phyloP scores from a whole-genome alignment of 2,329 filamentous ascomycete species.

The Monilinia fructigena region DNA sequence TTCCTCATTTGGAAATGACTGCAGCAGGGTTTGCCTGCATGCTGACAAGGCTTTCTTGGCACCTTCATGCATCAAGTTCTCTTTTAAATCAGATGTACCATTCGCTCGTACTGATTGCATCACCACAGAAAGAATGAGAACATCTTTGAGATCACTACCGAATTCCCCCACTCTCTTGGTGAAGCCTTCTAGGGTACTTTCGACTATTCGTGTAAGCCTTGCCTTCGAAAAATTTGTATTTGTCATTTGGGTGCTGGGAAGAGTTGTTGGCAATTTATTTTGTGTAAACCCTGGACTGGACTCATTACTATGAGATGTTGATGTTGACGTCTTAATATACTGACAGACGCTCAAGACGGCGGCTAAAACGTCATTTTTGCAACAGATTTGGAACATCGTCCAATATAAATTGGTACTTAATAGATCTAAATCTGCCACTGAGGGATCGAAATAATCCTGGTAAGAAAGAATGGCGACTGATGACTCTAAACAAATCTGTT shows the following conservation, averaged over 20 bases:
- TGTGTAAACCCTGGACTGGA: slow-evolving; percentile 8
- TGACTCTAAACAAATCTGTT: slow-evolving; percentile 22
- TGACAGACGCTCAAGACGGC: slow-evolving; percentile 26
- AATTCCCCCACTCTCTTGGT: slow-evolving; percentile 24
- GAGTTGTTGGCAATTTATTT: neutral
- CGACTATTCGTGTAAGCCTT: slow-evolving; percentile 26
- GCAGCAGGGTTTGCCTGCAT: slow-evolving; percentile 22
- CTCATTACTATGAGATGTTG: slow-evolving; percentile 3
- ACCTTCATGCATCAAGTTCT: slow-evolving; percentile 27
- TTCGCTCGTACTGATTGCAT: slow-evolving; percentile 26
- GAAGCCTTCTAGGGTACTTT: slow-evolving; percentile 24
- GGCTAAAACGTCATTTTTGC: slow-evolving; percentile 28
- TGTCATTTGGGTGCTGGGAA: slow-evolving; percentile 19
- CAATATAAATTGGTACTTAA: slow-evolving; percentile 21
- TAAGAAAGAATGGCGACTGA: slow-evolving; percentile 27
- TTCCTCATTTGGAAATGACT: slow-evolving; percentile 4
- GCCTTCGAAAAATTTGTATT: slow-evolving; percentile 26
- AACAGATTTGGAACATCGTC: slow-evolving; percentile 29
- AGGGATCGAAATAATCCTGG: slow-evolving; percentile 26
- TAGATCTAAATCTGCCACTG: slow-evolving; percentile 12
- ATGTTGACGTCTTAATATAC: slow-evolving; percentile 6
- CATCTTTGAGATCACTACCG: slow-evolving; percentile 29
- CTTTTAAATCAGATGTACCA: slow-evolving; percentile 10
- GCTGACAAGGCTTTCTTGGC: slow-evolving; percentile 24
- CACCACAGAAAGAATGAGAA: slow-evolving; percentile 25